Base-by-base conservation (phyloP, 768 basidiomycete genomes). In the Lentinus brumalis region DNA sequence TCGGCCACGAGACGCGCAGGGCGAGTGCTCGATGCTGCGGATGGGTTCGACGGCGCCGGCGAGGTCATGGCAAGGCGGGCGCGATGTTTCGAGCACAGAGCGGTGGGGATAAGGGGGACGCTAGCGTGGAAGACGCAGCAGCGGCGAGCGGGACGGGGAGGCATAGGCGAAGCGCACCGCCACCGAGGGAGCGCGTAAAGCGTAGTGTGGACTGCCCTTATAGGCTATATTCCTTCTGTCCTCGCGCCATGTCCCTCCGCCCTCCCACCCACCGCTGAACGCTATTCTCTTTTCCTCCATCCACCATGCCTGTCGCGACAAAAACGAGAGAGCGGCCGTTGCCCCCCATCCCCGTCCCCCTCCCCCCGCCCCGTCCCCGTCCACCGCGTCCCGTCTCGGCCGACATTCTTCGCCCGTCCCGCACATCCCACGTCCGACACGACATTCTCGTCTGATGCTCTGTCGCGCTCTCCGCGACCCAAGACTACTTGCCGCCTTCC, bases 401-500 rank as follows among this genome's bases (percentile, higher is more conserved):
- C 30, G 39, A 53, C 21, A 55, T 21, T 35, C 50, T 8, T 38
- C 56, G 4, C 55, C 50, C 32, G 41, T 32, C 50, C 55, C 39
- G 29, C 32, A 32, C 12, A n/a, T 42, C 12, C 52, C 61, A 12
- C 56, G 51, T 39, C 61, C 50, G 47, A 53, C 63, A 42, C 49
- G 40, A 18, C 59, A 46, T 29, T 58, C 56, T 15, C 60, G 47
- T 4, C 44, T 39, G 0, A 47, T 57, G 8, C 55, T 59, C 46
- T 38, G 45, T 10, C 51, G 47, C 5, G 55, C 56, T 15, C 63
- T 53, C 38, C 46, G 18, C n/a, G 61, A 31, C 57, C 67, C 52
- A 67, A 63, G 26, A 56, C 61, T 16, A 60, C 73, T 21, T 62
- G 73, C 52, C 58, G 67, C 21, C 54, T 64, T 83, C 4, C 68